These are phyloP conservation scores for Fragaria vesca DNA, from an alignment of 306 rosid genomes.

Conservation along the genomic window DNA sequence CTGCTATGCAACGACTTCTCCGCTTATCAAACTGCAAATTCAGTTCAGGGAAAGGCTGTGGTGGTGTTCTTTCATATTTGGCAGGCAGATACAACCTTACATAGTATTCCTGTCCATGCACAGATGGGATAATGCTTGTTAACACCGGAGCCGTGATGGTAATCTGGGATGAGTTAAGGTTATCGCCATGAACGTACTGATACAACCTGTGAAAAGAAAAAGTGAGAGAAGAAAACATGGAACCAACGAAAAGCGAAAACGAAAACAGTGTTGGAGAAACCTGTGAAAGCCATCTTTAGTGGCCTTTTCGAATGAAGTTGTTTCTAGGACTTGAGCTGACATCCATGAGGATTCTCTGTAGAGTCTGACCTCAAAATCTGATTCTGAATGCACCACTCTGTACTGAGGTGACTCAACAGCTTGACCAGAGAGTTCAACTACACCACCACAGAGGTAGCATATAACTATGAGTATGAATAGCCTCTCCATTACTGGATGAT, in stretches of 20 bases:
- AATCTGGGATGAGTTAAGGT: slow-evolving; percentile 44
- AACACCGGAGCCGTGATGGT: slow-evolving; percentile 57
- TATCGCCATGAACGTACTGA: slow-evolving; percentile 64
- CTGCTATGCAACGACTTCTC: slow-evolving; percentile 60
- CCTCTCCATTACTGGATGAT: slow-evolving; percentile 30
- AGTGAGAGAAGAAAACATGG: background rate
- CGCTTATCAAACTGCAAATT: slow-evolving; percentile 50
- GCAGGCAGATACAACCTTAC: slow-evolving; percentile 47
- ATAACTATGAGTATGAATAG: slow-evolving; percentile 21
- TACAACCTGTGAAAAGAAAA: slow-evolving; percentile 46
- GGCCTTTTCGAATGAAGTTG: slow-evolving; percentile 56
- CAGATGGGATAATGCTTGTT: slow-evolving; percentile 43
- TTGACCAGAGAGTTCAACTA: slow-evolving; percentile 7
- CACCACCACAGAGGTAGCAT: slow-evolving; percentile 15
- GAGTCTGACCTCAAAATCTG: slow-evolving; percentile 72
- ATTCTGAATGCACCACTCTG: slow-evolving; percentile 42
- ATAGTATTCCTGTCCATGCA: slow-evolving; percentile 24
- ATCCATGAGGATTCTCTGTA: slow-evolving; percentile 67
- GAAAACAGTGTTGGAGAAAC: slow-evolving; percentile 25
- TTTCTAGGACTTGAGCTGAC: slow-evolving; percentile 45
- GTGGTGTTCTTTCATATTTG: slow-evolving; percentile 39
- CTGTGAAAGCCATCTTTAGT: slow-evolving; percentile 73
- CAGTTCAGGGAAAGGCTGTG: slow-evolving; percentile 53
- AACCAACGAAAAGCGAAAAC: background rate
- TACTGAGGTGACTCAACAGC: slow-evolving; percentile 60